phyloP scores from a whole-genome alignment of 495 filamentous ascomycete species.

The Hypoxylon trugodes region DNA sequence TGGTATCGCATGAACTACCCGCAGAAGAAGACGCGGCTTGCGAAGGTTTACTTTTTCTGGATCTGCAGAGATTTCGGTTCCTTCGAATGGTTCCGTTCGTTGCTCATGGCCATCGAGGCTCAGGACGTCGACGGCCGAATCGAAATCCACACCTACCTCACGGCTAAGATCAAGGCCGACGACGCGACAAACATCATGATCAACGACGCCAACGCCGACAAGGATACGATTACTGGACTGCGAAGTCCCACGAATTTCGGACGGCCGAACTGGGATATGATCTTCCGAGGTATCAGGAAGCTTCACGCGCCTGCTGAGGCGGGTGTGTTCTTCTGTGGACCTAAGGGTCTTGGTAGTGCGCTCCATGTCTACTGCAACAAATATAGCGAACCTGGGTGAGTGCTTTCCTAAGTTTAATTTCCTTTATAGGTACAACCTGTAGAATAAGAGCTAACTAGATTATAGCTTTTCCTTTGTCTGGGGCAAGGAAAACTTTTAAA shows the following conservation, averaged over 20 bases:
- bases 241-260: constrained; percentile 80
- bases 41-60: constrained; percentile 90
- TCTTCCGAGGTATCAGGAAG: constrained; percentile 77
- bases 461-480: constrained; percentile 67
- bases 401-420: constrained; percentile 12
- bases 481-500: constrained; percentile 82
- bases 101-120: constrained; percentile 81
- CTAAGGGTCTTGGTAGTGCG: constrained; percentile 72
- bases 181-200: constrained; percentile 87
- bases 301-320: constrained; percentile 76
- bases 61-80: constrained; percentile 80
- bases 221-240: constrained; percentile 78
- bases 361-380: constrained; percentile 80
- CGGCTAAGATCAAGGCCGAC: constrained; percentile 74
- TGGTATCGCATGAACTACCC: constrained; percentile 89
- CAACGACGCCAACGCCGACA: constrained; percentile 81
- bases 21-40: constrained; percentile 73
- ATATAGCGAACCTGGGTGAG: constrained; percentile 75
- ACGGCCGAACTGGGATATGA: constrained; percentile 81
- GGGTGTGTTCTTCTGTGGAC: constrained; percentile 83
- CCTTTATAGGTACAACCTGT: background rate
- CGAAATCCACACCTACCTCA: constrained; percentile 65
- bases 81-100: constrained; percentile 83
- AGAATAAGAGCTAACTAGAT: constrained; percentile 2
- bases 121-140: constrained; percentile 82